Percentiles rank a stretch among this genome's conserved stretches.
Conservation (phyloP, 163 green algal genomes). For the Chloromonas sp. region DNA sequence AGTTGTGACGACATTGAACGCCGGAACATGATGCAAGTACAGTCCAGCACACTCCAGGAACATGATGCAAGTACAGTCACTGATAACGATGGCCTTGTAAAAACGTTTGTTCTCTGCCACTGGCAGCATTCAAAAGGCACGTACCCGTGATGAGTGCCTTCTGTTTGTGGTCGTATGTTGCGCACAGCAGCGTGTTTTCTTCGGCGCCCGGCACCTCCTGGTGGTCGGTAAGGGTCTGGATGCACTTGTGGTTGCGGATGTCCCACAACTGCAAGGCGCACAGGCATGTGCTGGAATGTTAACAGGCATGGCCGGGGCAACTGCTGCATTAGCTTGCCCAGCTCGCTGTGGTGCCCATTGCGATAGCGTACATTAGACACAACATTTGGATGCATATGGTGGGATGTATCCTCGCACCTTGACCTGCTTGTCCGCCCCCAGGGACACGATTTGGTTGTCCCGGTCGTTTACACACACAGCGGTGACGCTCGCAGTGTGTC, state of each 20-base stretch:
- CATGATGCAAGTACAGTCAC: no score
- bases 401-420: constrained; percentile 27
- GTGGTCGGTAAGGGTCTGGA: constrained; percentile 69
- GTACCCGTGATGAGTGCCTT: constrained; percentile 35
- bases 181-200: constrained; percentile 18
- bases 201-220: constrained; percentile 24
- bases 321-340: no score
- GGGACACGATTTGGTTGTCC: constrained; percentile 67
- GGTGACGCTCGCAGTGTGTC: constrained; percentile 32
- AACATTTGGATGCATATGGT: no score
- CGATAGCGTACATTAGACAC: no score
- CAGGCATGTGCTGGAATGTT: background rate
- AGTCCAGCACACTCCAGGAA: no score
- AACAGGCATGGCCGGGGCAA: no score
- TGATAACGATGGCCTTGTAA: no score
- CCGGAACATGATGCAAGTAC: no score
- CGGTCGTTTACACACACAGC: constrained; percentile 59
- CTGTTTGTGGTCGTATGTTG: constrained; percentile 14
- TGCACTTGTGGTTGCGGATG: constrained; percentile 72
- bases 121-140: background rate
- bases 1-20: no score
- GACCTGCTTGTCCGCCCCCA: constrained; percentile 52
- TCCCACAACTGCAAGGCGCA: constrained; percentile 20
- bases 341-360: no score
- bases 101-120: no score